Evolutionary conservation across 2,329 filamentous ascomycete species (phyloP).

Genomic region (Acrocalymma vagum): DNA sequence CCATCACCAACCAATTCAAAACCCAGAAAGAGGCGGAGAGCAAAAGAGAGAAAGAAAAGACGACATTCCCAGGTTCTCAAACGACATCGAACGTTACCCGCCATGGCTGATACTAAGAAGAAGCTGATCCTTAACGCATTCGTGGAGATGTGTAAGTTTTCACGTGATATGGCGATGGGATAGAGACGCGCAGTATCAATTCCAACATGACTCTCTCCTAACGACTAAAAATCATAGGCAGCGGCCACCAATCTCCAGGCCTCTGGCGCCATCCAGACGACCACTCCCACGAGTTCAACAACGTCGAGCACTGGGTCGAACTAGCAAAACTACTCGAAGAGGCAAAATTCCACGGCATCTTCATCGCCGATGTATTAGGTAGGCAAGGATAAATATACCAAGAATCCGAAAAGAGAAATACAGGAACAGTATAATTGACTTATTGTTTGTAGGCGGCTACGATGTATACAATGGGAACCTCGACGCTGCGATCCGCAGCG

Average conservation of each 20-base stretch:
- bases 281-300: constrained; percentile 64
- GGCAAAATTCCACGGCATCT: constrained; percentile 51
- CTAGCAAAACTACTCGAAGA: constrained; percentile 49
- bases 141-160: constrained; percentile 50
- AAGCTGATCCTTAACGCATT: constrained; percentile 55
- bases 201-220: neutral
- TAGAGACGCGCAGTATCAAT: neutral
- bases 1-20: constrained; percentile 7
- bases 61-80: constrained; percentile 20
- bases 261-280: constrained; percentile 73
- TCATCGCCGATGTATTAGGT: constrained; percentile 56
- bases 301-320: constrained; percentile 47
- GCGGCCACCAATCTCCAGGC: constrained; percentile 57
- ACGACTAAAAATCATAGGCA: constrained; percentile 22
- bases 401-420: too few species aligned
- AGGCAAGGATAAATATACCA: neutral
- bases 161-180: constrained; percentile 20
- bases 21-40: constrained; percentile 18
- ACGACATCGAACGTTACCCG: too few species aligned
- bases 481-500: constrained; percentile 66
- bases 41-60: constrained; percentile 19
- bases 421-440: constrained; percentile 35
- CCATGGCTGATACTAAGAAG: constrained; percentile 35
- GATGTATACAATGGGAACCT: constrained; percentile 75
- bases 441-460: constrained; percentile 72